Evolutionary conservation across 1,139 yeast species (phyloP).

Genomic region (Entelexis sorbosivorans): DNA sequence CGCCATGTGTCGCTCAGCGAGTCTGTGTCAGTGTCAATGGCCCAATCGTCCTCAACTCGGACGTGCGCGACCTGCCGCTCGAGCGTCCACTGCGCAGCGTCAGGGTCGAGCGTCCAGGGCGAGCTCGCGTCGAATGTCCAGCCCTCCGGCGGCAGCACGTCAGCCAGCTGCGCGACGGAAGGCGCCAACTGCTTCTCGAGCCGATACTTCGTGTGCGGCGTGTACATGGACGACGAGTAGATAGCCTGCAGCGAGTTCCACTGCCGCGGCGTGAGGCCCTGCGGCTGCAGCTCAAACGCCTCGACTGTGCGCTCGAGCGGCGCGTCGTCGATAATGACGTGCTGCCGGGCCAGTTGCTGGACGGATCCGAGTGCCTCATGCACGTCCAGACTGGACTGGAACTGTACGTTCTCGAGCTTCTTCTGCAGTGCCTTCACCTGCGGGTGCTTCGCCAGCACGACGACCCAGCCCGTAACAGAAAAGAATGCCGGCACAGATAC

Average conservation of each 20-base stretch:
- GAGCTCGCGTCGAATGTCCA: constrained; percentile 51
- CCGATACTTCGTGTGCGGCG: constrained; percentile 41
- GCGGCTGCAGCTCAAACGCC: constrained; percentile 61
- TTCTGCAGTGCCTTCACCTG: constrained; percentile 25
- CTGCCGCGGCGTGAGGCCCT: constrained; percentile 46
- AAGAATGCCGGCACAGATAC: constrained; percentile 58
- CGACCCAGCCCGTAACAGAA: constrained; percentile 34
- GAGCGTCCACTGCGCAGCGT: constrained; percentile 44
- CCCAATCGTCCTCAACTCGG: constrained; percentile 36
- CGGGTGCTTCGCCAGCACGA: constrained; percentile 29
- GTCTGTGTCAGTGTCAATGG: constrained; percentile 24
- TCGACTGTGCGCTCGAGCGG: constrained; percentile 51
- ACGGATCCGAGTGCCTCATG: constrained; percentile 26
- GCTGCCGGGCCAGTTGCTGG: constrained; percentile 33
- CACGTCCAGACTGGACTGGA: constrained; percentile 21
- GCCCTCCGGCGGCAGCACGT: constrained; percentile 55
- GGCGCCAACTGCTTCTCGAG: constrained; percentile 52
- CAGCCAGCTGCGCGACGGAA: constrained; percentile 48
- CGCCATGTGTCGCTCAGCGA: constrained; percentile 26
- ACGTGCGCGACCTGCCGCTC: constrained; percentile 36
- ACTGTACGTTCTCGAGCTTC: constrained; percentile 22
- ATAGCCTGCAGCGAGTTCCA: constrained; percentile 44
- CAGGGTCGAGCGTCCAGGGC: constrained; percentile 56
- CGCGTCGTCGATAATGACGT: constrained; percentile 47
- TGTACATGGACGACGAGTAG: constrained; percentile 44